phyloP scores from a whole-genome alignment of 352 stramenopile species.

The Pythium insidiosum region DNA sequence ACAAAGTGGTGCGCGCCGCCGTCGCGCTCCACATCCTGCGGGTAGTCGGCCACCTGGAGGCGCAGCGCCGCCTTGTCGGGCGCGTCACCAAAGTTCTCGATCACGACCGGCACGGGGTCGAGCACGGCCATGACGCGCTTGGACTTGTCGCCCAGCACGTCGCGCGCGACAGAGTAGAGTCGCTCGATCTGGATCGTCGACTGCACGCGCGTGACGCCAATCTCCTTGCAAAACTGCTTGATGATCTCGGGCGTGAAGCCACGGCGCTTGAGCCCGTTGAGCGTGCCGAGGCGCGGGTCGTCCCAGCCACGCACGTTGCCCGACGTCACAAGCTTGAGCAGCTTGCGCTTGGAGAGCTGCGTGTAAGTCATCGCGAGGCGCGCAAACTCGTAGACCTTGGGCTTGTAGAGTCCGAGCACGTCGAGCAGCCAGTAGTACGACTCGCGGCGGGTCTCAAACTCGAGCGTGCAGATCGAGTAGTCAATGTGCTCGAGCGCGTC shows the following conservation, averaged over 20 bases:
- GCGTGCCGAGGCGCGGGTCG: slow-evolving; percentile 97
- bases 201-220: slow-evolving; percentile 80
- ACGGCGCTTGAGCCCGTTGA: slow-evolving; percentile 90
- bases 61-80: slow-evolving; percentile 28
- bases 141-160: slow-evolving; percentile 52
- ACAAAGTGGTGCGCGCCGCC: slow-evolving; percentile 51
- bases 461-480: slow-evolving; percentile 99
- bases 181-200: slow-evolving; percentile 85
- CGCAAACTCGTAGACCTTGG: slow-evolving; percentile 96
- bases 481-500: slow-evolving; percentile 98
- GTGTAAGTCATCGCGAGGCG: slow-evolving; percentile 97
- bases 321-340: slow-evolving; percentile 96
- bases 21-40: slow-evolving; percentile 59
- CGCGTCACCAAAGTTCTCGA: slow-evolving; percentile 53
- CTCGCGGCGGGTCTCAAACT: slow-evolving; percentile 98
- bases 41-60: slow-evolving; percentile 60
- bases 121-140: slow-evolving; percentile 79
- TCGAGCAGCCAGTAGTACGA: slow-evolving; percentile 99
- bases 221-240: slow-evolving; percentile 84
- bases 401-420: slow-evolving; percentile 95
- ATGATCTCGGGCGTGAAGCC: slow-evolving; percentile 81
- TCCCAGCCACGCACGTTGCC: slow-evolving; percentile 87
- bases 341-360: slow-evolving; percentile 97
- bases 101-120: slow-evolving; percentile 64
- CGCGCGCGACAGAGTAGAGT: slow-evolving; percentile 62